phyloP scores from a whole-genome alignment of 2,329 filamentous ascomycete species.

The Aspergillus transmontanensis region DNA sequence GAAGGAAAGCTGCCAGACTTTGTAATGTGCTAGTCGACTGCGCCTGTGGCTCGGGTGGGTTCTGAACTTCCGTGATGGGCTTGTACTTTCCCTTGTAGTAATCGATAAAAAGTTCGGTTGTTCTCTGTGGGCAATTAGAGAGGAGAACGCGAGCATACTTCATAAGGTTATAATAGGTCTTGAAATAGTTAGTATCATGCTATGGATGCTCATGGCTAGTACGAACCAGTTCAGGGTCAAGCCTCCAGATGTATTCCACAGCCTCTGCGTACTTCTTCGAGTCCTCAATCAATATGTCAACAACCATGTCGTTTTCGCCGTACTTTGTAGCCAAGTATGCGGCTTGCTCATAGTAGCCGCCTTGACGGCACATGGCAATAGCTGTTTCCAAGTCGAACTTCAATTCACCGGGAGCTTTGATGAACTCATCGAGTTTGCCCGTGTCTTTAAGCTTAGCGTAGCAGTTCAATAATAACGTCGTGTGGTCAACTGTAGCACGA shows the following conservation, averaged over 20 bases:
- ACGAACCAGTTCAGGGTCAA: slow-evolving; percentile 75
- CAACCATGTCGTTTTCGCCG: slow-evolving; percentile 87
- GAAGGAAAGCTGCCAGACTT: slow-evolving; percentile 80
- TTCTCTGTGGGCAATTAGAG: slow-evolving; percentile 78
- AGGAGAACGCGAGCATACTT: slow-evolving; percentile 92
- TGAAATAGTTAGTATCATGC: slow-evolving; percentile 33
- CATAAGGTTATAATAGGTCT: slow-evolving; percentile 88
- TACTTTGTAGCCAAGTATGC: slow-evolving; percentile 94
- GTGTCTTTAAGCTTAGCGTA: slow-evolving; percentile 98
- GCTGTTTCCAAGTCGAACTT: slow-evolving; percentile 98
- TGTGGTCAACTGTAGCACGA: slow-evolving; percentile 92
- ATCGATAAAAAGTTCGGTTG: slow-evolving; percentile 86
- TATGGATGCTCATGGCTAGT: background rate
- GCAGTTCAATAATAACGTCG: slow-evolving; percentile 90
- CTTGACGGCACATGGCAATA: slow-evolving; percentile 95
- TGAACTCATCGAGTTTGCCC: slow-evolving; percentile 92
- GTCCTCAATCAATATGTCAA: slow-evolving; percentile 94
- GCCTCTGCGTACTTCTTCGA: slow-evolving; percentile 88
- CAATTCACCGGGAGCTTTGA: slow-evolving; percentile 84
- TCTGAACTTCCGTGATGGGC: slow-evolving; percentile 66
- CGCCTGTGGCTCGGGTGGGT: slow-evolving; percentile 49
- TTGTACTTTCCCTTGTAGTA: slow-evolving; percentile 89
- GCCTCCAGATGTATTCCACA: slow-evolving; percentile 84
- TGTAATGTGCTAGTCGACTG: slow-evolving; percentile 74
- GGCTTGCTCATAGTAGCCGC: slow-evolving; percentile 94